Base-by-base conservation (phyloP, 139 green algal species). In the Chlorella sp. region DNA sequence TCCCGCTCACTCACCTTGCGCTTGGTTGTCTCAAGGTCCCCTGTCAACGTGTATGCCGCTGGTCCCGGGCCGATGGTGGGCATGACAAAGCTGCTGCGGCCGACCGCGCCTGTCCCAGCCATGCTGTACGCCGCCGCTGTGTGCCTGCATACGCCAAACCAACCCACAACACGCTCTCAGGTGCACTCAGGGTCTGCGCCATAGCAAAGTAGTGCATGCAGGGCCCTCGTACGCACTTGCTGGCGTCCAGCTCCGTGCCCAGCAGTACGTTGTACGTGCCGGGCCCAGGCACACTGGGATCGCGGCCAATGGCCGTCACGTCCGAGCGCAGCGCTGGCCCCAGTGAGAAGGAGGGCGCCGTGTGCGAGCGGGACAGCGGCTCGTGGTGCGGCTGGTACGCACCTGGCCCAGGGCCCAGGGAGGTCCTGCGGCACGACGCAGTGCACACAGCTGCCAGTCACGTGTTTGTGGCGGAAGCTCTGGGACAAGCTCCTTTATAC, bases 311-410 rank as follows among this genome's bases (percentile, higher is more conserved):
- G 23, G 34, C 30, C 10, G 65, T 31, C 22, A 71, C 35, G 35
- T 71, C 65, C 22, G 65, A 62, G 23, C 65, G 35, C 65, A 71
- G 65, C 1, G 35, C 35, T 22, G 65, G 33, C 17, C 24, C 65
- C 35, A 60, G 35, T 30, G 35, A 24, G 65, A 60, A 60, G 35
- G 65, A 32, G 24, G 65, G 65, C 24, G 65, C 65, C 4, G 65
- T 61, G 65, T 23, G 24, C 22, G 24, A 30, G 26, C 35, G 65
- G 17, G 65, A 71, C 27, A 71, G 65, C 5, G 65, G 65, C n/a
- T 60, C 26, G n/a, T 71, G 29, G n/a, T 61, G 27, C 4, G 65
- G 65, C 17, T 14, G 35, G 35, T 71, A 71, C 26, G 65, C 65
- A 22, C 65, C 65, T 26, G 65, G 65, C 3, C 65, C 65, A 4